Conservation (phyloP, 2,329 filamentous ascomycete species). For the Cytospora paraplurivora region DNA sequence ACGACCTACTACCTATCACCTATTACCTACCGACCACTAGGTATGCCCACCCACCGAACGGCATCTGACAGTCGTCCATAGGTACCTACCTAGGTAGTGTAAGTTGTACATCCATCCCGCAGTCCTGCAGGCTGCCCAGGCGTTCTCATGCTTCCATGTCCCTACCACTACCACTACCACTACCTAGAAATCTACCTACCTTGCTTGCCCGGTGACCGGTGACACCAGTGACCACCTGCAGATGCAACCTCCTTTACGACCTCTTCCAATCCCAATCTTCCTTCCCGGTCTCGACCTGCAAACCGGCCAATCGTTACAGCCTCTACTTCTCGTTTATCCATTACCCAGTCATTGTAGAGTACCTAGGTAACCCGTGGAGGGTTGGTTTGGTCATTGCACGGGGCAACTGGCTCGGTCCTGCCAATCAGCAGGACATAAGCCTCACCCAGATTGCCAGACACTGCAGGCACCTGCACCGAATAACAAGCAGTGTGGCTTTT, state of each 20-base stretch:
- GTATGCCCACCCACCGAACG: neutral
- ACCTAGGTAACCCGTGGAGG: neutral
- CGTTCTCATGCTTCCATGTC: neutral
- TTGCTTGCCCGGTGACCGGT: neutral
- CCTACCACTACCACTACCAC: too few species aligned
- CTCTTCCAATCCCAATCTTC: constrained; percentile 1
- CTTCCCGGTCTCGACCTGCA: neutral
- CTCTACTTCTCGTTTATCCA: neutral
- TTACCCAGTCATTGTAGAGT: neutral
- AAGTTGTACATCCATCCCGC: too few species aligned
- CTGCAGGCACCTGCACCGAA: neutral
- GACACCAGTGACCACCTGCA: neutral
- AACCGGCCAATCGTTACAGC: neutral
- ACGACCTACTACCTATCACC: too few species aligned
- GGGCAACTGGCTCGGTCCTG: neutral
- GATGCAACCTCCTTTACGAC: neutral
- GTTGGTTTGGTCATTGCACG: neutral
- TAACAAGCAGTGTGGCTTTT: neutral
- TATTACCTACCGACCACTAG: too few species aligned
- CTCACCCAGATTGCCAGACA: neutral
- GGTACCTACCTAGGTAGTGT: neutral
- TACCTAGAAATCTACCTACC: too few species aligned
- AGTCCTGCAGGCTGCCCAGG: neutral
- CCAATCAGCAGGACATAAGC: neutral
- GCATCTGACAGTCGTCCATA: neutral